These are phyloP conservation scores for Lunasporangiospora selenospora DNA, from an alignment of 192 early-diverging fungal genomes.

Conservation along the genomic window DNA sequence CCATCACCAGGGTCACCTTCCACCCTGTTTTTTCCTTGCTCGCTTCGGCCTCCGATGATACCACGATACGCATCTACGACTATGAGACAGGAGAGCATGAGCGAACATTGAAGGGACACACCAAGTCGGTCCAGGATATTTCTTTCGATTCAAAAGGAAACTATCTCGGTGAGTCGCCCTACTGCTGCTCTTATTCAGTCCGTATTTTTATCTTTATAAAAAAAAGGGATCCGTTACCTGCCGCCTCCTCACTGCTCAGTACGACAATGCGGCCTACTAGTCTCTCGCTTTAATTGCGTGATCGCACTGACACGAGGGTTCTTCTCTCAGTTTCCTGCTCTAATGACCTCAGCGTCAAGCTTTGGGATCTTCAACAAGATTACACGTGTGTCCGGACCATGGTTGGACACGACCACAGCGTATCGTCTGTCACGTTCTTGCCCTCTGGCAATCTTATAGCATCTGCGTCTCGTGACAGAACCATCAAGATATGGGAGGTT, in stretches of 20 bases:
- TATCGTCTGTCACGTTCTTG: slow-evolving; percentile 80
- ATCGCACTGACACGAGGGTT: too few species aligned
- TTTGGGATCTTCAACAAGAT: slow-evolving; percentile 89
- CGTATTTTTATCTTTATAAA: too few species aligned
- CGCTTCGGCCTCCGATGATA: slow-evolving; percentile 92
- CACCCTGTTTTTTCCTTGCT: slow-evolving; percentile 86
- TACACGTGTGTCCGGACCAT: slow-evolving; percentile 86
- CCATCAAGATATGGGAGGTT: slow-evolving; percentile 91
- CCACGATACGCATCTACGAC: slow-evolving; percentile 94
- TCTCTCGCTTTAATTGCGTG: too few species aligned
- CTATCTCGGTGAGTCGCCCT: slow-evolving; percentile 77
- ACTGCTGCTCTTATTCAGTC: too few species aligned
- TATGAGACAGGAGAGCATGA: slow-evolving; percentile 94
- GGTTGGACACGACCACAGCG: slow-evolving; percentile 92
- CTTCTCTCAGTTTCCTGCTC: slow-evolving; percentile 92
- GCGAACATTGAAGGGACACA: slow-evolving; percentile 93
- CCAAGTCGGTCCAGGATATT: slow-evolving; percentile 92
- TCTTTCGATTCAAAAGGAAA: slow-evolving; percentile 85
- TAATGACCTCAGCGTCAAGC: slow-evolving; percentile 87
- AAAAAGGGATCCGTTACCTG: too few species aligned
- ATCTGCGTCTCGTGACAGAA: slow-evolving; percentile 91
- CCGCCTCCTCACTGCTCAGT: too few species aligned
- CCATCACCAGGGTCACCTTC: slow-evolving; percentile 83
- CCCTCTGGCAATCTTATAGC: slow-evolving; percentile 82
- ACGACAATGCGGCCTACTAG: too few species aligned